These are phyloP conservation scores for Carnegiea gigantea DNA, from an alignment of 179 eudicot genomes.

Conservation along the genomic window DNA sequence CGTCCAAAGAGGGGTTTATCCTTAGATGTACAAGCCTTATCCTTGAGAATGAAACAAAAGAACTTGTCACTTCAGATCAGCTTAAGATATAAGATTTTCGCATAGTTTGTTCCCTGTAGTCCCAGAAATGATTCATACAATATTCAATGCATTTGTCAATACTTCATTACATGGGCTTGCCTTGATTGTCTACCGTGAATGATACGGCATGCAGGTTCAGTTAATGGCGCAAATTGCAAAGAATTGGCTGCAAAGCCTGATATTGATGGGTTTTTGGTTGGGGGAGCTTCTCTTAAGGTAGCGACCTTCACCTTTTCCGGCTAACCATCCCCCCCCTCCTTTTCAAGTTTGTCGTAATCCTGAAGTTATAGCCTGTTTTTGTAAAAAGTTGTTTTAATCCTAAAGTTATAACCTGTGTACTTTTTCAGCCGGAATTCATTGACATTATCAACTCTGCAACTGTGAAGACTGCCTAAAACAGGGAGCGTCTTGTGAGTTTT, in stretches of 20 bases:
- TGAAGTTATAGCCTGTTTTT: not conserved
- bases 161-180: not conserved
- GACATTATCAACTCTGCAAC: conserved; percentile 48
- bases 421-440: conserved; percentile 45
- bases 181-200: too few species aligned
- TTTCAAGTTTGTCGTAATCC: not conserved
- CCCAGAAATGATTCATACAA: not conserved
- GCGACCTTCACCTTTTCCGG: not conserved
- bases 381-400: not conserved
- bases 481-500: not conserved
- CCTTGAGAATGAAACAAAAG: too few species aligned
- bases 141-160: not conserved
- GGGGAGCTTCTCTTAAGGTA: conserved; percentile 64
- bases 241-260: conserved; percentile 57
- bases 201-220: conserved; percentile 45
- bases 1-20: too few species aligned
- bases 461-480: conserved; percentile 38
- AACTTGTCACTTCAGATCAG: too few species aligned
- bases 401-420: not conserved
- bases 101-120: not conserved
- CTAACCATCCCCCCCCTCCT: not conserved
- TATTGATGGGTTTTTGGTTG: conserved; percentile 64
- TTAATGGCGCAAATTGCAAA: conserved; percentile 52
- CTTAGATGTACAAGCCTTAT: too few species aligned
- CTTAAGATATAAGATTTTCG: not conserved